Evolutionary conservation across 805 yeast genomes (phyloP).

Genomic region (Pichia ethanolica): DNA sequence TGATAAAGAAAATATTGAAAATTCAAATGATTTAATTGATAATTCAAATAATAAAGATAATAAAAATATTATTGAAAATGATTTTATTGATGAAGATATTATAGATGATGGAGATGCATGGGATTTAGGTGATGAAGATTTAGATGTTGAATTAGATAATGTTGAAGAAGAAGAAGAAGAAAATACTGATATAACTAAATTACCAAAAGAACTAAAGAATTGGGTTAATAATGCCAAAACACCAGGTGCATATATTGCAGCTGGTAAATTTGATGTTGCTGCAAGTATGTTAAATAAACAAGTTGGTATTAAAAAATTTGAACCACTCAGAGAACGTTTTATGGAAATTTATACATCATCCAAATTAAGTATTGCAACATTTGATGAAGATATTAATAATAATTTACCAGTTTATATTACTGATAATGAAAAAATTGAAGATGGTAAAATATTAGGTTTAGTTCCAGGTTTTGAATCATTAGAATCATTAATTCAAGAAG

Average conservation of each 20-base stretch:
- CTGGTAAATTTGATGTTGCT: slow-evolving; percentile 95
- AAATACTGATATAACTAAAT: slow-evolving; percentile 17
- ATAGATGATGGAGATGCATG: slow-evolving; percentile 63
- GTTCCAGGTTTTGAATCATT: slow-evolving; percentile 69
- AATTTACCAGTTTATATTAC: slow-evolving; percentile 64
- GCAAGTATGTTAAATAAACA: slow-evolving; percentile 89
- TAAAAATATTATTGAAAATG: slow-evolving; percentile 10
- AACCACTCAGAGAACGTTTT: slow-evolving; percentile 79
- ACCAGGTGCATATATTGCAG: slow-evolving; percentile 89
- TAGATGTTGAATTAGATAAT: slow-evolving; percentile 49
- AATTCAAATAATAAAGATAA: no score
- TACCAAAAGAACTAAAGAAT: slow-evolving; percentile 53
- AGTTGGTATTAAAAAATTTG: slow-evolving; percentile 78
- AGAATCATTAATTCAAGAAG: slow-evolving; percentile 55
- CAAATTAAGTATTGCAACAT: slow-evolving; percentile 67
- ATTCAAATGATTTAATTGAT: slow-evolving; percentile 17
- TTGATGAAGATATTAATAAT: slow-evolving; percentile 47
- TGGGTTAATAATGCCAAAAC: slow-evolving; percentile 89
- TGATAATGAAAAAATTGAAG: slow-evolving; percentile 49
- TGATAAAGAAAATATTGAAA: slow-evolving; percentile 1
- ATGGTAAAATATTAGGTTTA: slow-evolving; percentile 48
- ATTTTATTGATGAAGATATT: slow-evolving; percentile 33
- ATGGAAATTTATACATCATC: slow-evolving; percentile 76
- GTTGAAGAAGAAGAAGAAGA: slow-evolving; percentile 31
- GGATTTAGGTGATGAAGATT: slow-evolving; percentile 75